Evolutionary conservation across 352 stramenopile species (phyloP), one percentile per base, ranked within the genome.

Genomic region (Stephanocyclus meneghinianus): DNA sequence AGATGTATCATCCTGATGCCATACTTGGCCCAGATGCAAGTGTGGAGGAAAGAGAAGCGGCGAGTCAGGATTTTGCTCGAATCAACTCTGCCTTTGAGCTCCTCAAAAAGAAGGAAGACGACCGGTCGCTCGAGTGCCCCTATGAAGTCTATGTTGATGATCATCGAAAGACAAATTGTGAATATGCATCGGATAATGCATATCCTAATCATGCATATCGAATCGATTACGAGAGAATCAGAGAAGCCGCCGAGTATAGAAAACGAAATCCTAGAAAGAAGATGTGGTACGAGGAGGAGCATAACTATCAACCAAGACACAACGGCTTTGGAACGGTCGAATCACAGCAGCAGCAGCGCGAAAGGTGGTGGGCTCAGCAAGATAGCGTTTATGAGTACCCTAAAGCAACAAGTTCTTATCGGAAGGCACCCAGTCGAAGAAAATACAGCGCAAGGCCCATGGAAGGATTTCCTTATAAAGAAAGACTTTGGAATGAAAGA

Each of bases 1-100:
- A 78, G 44, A 66, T 62, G 13, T 84, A 80, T 68, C 76, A 83
- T 40, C 76, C 76, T 2, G 76, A 79, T 63, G 15, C 64, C 0
- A 21, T 69, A 9, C 32, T 59, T 26, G 73, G 51, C 42, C 50
- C 51, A 2, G 63, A 71, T 50, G 30, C 37, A 10, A 66, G 40
- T 10, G 15, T 18, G 5, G 59, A 82, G 63, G 67, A 82, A 60
- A 37, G 55, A 47, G 44, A 82, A 60, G 1, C 45, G 13, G 74
- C 68, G 21, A 74, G 53, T 42, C 42, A 55, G 21, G 37, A 71
- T 21, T 83, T 83, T 79, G 69, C 70, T 42, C 67, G 67, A 44
- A 79, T 83, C 29, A 83, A 79, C 30, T 15, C 59, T 7, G 76
- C 76, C 1, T 83, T 71, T 45, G 76, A 71, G n/a, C 57, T 62